Conservation (phyloP, 768 basidiomycete genomes). For the Butyriboletus loyo region DNA sequence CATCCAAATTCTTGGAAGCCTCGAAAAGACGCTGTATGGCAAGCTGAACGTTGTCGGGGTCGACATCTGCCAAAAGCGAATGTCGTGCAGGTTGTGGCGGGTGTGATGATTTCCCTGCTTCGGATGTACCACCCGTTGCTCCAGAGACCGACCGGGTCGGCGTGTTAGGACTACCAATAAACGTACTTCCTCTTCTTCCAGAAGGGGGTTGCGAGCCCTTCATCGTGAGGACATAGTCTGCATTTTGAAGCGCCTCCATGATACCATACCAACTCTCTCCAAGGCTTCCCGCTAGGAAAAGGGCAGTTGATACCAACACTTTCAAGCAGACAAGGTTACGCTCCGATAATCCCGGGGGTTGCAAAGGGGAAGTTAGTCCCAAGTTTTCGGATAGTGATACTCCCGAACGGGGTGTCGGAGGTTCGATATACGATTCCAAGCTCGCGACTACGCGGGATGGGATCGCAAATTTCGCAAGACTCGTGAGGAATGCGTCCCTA, state of each 20-base stretch:
- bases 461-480: constrained; percentile 89
- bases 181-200: constrained; percentile 32
- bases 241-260: constrained; percentile 89
- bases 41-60: constrained; percentile 67
- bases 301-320: constrained; percentile 69
- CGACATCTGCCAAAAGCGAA: constrained; percentile 67
- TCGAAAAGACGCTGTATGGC: constrained; percentile 87
- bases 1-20: constrained; percentile 78
- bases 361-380: constrained; percentile 49
- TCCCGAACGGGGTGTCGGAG: constrained; percentile 58
- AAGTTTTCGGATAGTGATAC: constrained; percentile 63
- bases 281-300: constrained; percentile 81
- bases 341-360: constrained; percentile 77
- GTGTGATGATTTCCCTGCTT: constrained; percentile 18
- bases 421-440: constrained; percentile 58
- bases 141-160: constrained; percentile 41
- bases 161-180: constrained; percentile 33
- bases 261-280: constrained; percentile 92
- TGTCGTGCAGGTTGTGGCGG: constrained; percentile 39
- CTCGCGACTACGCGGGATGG: constrained; percentile 86
- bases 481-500: constrained; percentile 89
- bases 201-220: constrained; percentile 43
- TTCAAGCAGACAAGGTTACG: constrained; percentile 90
- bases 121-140: constrained; percentile 10
- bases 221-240: constrained; percentile 82